Evolutionary conservation across 495 filamentous ascomycete species (phyloP).

Genomic region (Entonaema liquescens): DNA sequence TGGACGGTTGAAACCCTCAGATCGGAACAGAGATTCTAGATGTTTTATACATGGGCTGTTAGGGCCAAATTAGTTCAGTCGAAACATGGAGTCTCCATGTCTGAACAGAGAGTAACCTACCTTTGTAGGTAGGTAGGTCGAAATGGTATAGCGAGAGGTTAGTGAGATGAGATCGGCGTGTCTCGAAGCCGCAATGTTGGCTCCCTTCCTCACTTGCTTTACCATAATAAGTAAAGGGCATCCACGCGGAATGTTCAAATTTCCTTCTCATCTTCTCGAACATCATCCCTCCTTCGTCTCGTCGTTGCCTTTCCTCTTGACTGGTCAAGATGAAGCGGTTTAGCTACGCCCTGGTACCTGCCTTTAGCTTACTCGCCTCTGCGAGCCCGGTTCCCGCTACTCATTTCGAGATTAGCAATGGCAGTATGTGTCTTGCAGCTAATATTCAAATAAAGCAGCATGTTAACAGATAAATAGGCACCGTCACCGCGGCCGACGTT

Average conservation of each 20-base stretch:
- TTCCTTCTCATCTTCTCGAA: not conserved
- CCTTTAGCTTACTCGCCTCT: slow-evolving; percentile 27
- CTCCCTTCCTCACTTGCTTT: slow-evolving; percentile 1
- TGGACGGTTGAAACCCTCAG: slow-evolving; percentile 14
- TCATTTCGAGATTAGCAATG: not conserved
- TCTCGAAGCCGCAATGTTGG: not conserved
- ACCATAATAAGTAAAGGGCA: not conserved
- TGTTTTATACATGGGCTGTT: not conserved
- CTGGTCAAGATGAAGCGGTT: slow-evolving; percentile 38
- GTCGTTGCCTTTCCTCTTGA: not conserved
- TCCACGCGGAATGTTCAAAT: not conserved
- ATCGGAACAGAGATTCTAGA: slow-evolving; percentile 4
- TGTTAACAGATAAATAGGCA: slow-evolving; percentile 26
- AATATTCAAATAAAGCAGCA: not conserved
- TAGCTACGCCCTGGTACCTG: slow-evolving; percentile 24
- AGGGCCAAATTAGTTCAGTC: not conserved
- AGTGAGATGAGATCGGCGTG: slow-evolving; percentile 14
- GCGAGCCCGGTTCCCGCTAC: slow-evolving; percentile 21
- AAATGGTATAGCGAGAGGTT: not conserved
- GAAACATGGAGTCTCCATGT: not conserved
- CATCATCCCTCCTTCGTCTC: not conserved
- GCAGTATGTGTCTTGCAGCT: slow-evolving; percentile 18
- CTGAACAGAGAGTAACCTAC: not conserved
- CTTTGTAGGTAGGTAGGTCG: slow-evolving; percentile 3
- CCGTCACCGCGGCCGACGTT: slow-evolving; percentile 51